phyloP scores from a whole-genome alignment of 306 rosid species.

The Acacia crassicarpa region DNA sequence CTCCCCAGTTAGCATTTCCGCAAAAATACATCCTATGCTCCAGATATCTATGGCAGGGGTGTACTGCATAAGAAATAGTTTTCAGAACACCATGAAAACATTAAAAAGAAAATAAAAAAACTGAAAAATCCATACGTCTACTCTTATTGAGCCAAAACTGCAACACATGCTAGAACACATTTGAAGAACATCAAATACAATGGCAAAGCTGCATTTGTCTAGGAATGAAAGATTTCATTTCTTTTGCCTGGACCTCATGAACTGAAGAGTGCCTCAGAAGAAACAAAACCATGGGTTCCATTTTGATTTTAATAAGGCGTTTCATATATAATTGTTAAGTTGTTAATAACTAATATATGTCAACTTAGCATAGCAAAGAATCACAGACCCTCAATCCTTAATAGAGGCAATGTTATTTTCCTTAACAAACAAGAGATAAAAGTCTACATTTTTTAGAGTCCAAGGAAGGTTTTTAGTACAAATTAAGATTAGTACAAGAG shows the following conservation, averaged over 20 bases:
- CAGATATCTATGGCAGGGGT: not conserved
- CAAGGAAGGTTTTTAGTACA: not conserved
- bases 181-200: not conserved
- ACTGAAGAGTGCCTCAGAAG: not conserved
- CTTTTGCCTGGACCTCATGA: slow-evolving; percentile 4
- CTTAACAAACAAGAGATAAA: not conserved
- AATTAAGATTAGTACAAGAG: not conserved
- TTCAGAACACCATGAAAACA: not conserved
- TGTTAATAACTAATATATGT: not conserved
- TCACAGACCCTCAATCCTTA: not conserved
- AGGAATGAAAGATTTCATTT: not conserved
- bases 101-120: not conserved
- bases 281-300: not conserved
- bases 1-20: slow-evolving; percentile 61
- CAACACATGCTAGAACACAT: not conserved
- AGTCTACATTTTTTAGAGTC: not conserved
- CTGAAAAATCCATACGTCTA: no score
- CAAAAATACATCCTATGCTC: slow-evolving; percentile 37
- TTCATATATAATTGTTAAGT: not conserved
- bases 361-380: not conserved
- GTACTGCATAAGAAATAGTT: not conserved
- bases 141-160: not conserved
- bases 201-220: not conserved
- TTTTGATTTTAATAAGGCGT: not conserved
- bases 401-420: not conserved